Percentiles rank a stretch among this genome's conserved stretches.
These are phyloP conservation scores for Halenospora varia DNA, from an alignment of 495 filamentous ascomycete species.

Conservation along the genomic window DNA sequence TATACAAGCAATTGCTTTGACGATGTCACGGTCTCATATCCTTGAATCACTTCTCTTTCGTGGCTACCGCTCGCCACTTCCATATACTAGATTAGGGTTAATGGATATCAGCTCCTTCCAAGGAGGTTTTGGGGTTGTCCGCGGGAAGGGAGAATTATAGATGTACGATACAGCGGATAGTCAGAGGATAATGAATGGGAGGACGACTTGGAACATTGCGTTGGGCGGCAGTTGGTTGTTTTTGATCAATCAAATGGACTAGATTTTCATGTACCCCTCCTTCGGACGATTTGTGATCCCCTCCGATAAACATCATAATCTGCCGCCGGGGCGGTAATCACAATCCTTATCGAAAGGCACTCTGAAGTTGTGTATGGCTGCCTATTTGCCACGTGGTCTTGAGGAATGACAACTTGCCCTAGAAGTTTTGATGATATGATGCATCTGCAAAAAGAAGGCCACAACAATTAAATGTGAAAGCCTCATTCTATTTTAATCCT, in stretches of 20 bases:
- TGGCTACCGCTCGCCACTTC: constrained; percentile 16
- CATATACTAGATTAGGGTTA: constrained; percentile 23
- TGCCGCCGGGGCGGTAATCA: neutral
- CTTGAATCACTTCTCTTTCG: constrained; percentile 18
- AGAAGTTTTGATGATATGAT: too few relatives aligned
- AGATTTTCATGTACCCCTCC: too few relatives aligned
- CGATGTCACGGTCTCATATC: constrained; percentile 27
- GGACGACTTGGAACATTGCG: neutral
- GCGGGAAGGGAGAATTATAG: neutral
- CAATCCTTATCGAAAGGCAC: neutral
- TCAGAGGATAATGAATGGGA: neutral
- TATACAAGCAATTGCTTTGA: constrained; percentile 18
- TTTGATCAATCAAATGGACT: constrained; percentile 34
- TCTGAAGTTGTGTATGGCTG: constrained; percentile 32
- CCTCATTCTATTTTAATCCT: neutral
- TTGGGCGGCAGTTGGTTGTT: neutral
- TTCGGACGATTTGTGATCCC: too few relatives aligned
- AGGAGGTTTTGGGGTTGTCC: constrained; percentile 4
- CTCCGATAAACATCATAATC: too few relatives aligned
- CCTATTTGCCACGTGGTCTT: constrained; percentile 38
- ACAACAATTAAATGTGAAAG: too few relatives aligned
- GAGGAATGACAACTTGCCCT: neutral
- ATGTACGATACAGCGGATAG: neutral
- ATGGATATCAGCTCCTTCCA: constrained; percentile 14
- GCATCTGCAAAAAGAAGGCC: too few relatives aligned